These are phyloP conservation scores for Nothopassalora personata DNA, from an alignment of 2,329 filamentous ascomycete genomes.

Conservation along the genomic window DNA sequence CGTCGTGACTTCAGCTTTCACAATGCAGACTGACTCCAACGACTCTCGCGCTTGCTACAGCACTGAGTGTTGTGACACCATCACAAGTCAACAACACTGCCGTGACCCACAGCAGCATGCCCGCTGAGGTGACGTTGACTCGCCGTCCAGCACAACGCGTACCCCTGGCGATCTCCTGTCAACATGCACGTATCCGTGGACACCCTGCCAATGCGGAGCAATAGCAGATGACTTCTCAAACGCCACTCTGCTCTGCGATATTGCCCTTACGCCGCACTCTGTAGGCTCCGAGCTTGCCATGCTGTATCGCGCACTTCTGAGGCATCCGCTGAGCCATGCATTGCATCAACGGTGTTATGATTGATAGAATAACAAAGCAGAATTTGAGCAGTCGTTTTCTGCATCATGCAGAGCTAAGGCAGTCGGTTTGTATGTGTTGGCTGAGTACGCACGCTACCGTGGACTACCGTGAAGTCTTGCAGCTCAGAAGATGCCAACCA, in stretches of 20 bases:
- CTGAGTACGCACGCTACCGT: constrained; percentile 20
- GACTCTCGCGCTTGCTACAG: neutral
- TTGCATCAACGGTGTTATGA: neutral
- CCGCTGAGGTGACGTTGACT: neutral
- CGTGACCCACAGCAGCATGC: neutral
- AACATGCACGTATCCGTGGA: neutral
- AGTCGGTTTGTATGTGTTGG: constrained; percentile 11
- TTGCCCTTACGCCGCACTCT: neutral
- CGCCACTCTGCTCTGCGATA: neutral
- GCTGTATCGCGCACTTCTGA: neutral
- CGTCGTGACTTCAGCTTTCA: neutral
- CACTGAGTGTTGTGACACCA: neutral
- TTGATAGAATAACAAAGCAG: neutral
- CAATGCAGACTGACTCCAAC: neutral
- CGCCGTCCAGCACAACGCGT: neutral
- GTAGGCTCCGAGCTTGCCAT: neutral
- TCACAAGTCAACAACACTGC: neutral
- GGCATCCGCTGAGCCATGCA: neutral
- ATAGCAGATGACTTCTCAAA: neutral
- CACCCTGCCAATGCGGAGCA: neutral
- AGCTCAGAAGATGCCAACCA: constrained; percentile 11
- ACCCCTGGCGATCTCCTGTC: neutral
- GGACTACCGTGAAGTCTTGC: constrained; percentile 16
- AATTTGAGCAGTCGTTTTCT: constrained; percentile 19
- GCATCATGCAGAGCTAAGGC: constrained; percentile 13